A percentile compares a stretch with the other conserved stretches of the same genome.
phyloP scores from a whole-genome alignment of 768 basidiomycete species.

The Suillus occidentalis region DNA sequence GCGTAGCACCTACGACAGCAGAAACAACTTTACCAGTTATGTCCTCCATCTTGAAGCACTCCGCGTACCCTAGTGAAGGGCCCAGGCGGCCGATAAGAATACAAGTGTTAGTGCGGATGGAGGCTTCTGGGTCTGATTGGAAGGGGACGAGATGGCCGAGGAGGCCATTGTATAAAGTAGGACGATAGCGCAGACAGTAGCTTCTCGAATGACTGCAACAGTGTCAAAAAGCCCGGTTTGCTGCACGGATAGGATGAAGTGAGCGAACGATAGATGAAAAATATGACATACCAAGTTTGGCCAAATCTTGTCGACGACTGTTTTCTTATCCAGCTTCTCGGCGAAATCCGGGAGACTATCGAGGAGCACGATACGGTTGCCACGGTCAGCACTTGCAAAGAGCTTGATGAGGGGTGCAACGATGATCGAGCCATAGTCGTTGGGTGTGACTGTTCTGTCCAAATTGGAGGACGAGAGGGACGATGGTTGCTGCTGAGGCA shows the following conservation, averaged over 20 bases:
- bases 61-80: conserved; percentile 76
- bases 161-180: conserved; percentile 90
- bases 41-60: conserved; percentile 87
- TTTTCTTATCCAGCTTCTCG: conserved; percentile 84
- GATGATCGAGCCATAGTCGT: conserved; percentile 69
- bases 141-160: conserved; percentile 89
- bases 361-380: conserved; percentile 90
- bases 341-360: conserved; percentile 81
- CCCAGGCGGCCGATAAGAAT: conserved; percentile 93
- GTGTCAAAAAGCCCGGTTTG: conserved; percentile 96
- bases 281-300: conserved; percentile 68
- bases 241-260: conserved; percentile 36
- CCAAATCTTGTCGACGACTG: conserved; percentile 86
- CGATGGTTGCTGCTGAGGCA: conserved; percentile 68
- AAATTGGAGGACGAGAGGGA: conserved; percentile 83
- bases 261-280: not conserved
- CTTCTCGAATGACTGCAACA: conserved; percentile 91
- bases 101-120: conserved; percentile 96
- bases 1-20: conserved; percentile 70
- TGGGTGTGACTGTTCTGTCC: conserved; percentile 65
- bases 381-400: conserved; percentile 87
- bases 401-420: conserved; percentile 80
- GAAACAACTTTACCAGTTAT: conserved; percentile 89
- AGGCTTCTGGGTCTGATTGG: conserved; percentile 90
- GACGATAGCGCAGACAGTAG: conserved; percentile 86